A percentile compares a stretch with the other conserved stretches of the same genome.
These are phyloP conservation scores for Eucalyptus viminalis DNA, from an alignment of 345 rosid species.

Conservation along the genomic window DNA sequence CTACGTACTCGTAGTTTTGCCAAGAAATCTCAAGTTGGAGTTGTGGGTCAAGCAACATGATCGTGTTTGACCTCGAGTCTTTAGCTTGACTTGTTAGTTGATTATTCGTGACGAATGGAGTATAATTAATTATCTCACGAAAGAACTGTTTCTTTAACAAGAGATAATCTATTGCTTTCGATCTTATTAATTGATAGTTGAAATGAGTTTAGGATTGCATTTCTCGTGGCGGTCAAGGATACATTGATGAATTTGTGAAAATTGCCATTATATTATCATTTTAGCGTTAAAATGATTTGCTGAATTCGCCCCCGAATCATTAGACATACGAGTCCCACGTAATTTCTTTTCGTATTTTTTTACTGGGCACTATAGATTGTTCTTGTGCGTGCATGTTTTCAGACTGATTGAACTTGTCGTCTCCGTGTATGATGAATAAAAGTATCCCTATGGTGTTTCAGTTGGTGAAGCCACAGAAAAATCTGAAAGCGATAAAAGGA, in stretches of 20 bases:
- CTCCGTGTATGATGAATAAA: neutral
- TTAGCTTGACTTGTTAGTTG: neutral
- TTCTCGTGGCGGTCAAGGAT: neutral
- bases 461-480: neutral
- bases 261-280: neutral
- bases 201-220: neutral
- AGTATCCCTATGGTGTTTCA: neutral
- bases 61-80: neutral
- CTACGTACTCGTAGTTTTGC: neutral
- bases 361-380: neutral
- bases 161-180: neutral
- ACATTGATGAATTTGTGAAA: neutral
- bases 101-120: fast-evolving
- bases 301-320: neutral
- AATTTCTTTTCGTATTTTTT: neutral
- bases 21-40: neutral
- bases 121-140: neutral
- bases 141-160: neutral
- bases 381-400: neutral
- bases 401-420: neutral
- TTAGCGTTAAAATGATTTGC: neutral
- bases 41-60: neutral
- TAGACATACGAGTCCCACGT: fast-evolving
- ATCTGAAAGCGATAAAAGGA: neutral
- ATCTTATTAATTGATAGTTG: neutral